Conservation (phyloP, 1,284 basidiomycete genomes). For the Fomitiporia mediterranea region DNA sequence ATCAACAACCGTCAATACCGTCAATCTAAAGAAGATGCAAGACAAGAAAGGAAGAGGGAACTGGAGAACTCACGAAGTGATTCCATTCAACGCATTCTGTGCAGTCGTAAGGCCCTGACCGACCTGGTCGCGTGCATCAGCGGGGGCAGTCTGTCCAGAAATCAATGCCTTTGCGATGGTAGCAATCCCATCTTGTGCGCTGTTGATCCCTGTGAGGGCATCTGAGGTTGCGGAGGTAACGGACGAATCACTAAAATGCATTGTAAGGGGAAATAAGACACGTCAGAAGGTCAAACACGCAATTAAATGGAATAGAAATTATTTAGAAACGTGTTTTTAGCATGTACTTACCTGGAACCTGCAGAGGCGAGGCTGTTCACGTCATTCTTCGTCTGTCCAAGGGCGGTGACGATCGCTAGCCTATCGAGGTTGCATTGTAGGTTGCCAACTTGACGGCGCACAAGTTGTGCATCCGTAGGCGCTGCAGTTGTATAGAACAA, state of each 20-base stretch:
- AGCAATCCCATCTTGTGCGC: conserved; percentile 31
- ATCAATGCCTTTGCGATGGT: conserved; percentile 34
- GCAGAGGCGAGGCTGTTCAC: conserved; percentile 13
- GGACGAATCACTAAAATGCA: conserved; percentile 28
- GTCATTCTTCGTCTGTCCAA: conserved; percentile 13
- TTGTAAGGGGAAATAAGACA: too few relatives aligned
- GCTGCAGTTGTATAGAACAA: not conserved
- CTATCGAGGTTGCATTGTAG: conserved; percentile 20
- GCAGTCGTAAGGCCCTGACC: conserved; percentile 30
- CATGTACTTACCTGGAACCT: conserved; percentile 7
- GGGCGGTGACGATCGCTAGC: conserved; percentile 8
- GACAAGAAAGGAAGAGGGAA: not conserved
- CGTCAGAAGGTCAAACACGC: too few relatives aligned
- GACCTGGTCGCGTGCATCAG: conserved; percentile 34
- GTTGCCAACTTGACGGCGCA: conserved; percentile 15
- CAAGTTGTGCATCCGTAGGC: not conserved
- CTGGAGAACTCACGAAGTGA: conserved; percentile 29
- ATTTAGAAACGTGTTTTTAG: not conserved
- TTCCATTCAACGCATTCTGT: conserved; percentile 29
- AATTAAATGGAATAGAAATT: not conserved
- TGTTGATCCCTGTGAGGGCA: conserved; percentile 28
- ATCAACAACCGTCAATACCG: not conserved
- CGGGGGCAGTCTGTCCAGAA: conserved; percentile 32
- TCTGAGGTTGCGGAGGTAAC: conserved; percentile 26
- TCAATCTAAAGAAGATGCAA: not conserved